A percentile compares a stretch with the other conserved stretches of the same genome.
phyloP scores from a whole-genome alignment of 2,329 filamentous ascomycete species.

The Fusarium nelsonii region DNA sequence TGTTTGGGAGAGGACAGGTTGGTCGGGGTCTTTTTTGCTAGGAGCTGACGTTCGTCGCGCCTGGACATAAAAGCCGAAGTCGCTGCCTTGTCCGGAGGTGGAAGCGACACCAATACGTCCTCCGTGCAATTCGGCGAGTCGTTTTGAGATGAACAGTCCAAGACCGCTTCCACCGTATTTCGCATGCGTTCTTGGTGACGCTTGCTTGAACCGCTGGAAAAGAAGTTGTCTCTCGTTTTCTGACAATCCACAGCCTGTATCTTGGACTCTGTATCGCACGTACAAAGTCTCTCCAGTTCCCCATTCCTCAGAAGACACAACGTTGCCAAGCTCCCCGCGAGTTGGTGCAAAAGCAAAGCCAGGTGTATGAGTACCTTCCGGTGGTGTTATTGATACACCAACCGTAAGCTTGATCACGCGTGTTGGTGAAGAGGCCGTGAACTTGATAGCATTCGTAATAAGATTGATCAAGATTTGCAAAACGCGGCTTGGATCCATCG shows the following conservation, averaged over 20 bases:
- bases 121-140: slow-evolving; percentile 73
- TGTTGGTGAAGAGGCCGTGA: slow-evolving; percentile 62
- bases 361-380: neutral
- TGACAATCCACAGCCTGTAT: slow-evolving; percentile 74
- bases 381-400: slow-evolving; percentile 55
- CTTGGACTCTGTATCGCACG: slow-evolving; percentile 67
- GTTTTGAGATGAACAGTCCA: slow-evolving; percentile 73
- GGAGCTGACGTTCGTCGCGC: slow-evolving; percentile 59
- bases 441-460: slow-evolving; percentile 83
- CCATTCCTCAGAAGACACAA: slow-evolving; percentile 48
- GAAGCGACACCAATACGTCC: slow-evolving; percentile 74
- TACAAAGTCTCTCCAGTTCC: slow-evolving; percentile 53
- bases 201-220: slow-evolving; percentile 77
- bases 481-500: slow-evolving; percentile 77
- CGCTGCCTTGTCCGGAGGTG: slow-evolving; percentile 68
- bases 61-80: slow-evolving; percentile 73
- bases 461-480: slow-evolving; percentile 85
- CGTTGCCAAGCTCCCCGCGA: slow-evolving; percentile 11
- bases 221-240: slow-evolving; percentile 73
- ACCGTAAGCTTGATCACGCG: slow-evolving; percentile 63
- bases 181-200: slow-evolving; percentile 61
- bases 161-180: slow-evolving; percentile 74
- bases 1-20: slow-evolving; percentile 3
- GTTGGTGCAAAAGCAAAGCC: slow-evolving; percentile 29
- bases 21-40: slow-evolving; percentile 19